phyloP scores from a whole-genome alignment of 1,284 basidiomycete species.

The Sparassis latifolia region DNA sequence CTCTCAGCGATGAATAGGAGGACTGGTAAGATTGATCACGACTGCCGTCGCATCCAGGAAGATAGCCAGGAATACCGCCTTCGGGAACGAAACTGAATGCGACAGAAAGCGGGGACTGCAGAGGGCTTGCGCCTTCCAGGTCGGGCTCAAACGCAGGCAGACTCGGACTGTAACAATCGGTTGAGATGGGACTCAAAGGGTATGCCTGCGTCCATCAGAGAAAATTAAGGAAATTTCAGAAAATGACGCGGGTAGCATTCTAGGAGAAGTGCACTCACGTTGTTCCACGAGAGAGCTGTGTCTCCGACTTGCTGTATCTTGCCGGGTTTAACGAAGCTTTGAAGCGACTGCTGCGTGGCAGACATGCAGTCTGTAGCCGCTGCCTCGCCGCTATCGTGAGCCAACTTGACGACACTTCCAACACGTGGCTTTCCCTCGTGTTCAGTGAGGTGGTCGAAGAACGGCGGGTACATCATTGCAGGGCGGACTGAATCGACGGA shows the following conservation, averaged over 20 bases:
- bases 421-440: constrained; percentile 16
- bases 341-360: constrained; percentile 10
- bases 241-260: constrained; percentile 4
- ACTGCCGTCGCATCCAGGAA: constrained; percentile 9
- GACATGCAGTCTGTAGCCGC: constrained; percentile 11
- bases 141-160: constrained; percentile 17
- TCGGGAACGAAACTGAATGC: constrained; percentile 5
- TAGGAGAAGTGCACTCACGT: constrained; percentile 16
- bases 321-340: constrained; percentile 7
- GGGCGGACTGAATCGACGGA: constrained; percentile 11
- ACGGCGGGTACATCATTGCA: background rate
- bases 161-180: constrained; percentile 13
- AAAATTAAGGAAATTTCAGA: background rate
- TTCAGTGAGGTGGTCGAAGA: constrained; percentile 3
- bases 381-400: constrained; percentile 7
- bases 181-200: constrained; percentile 6
- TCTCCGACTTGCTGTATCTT: constrained; percentile 10
- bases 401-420: constrained; percentile 9
- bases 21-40: constrained; percentile 14
- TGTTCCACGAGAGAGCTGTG: constrained; percentile 8
- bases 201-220: constrained; percentile 8
- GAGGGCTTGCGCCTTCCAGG: constrained; percentile 15
- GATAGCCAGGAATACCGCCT: constrained; percentile 5
- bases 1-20: constrained; percentile 25
- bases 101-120: constrained; percentile 14